Evolutionary conservation across 257 asterid genomes (phyloP).

Genomic region (Echites panduratus): DNA sequence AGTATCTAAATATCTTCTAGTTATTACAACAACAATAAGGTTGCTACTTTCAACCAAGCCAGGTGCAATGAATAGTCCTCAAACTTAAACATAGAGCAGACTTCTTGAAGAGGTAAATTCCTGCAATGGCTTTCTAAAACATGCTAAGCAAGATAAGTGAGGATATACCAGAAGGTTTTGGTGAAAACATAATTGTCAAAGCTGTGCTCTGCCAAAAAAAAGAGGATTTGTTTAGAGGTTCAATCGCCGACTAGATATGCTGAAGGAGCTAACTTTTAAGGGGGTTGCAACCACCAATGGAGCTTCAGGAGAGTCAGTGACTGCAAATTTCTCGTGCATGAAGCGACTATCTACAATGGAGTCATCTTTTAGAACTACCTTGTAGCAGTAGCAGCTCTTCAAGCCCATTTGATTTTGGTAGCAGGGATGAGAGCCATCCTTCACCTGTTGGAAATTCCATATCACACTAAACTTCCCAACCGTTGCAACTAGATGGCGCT

Average conservation of each 20-base stretch:
- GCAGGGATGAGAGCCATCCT: conserved; percentile 83
- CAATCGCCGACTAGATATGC: conserved; percentile 74
- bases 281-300: conserved; percentile 63
- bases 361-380: conserved; percentile 39
- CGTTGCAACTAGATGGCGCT: conserved; percentile 91
- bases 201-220: conserved; percentile 14
- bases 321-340: conserved; percentile 95
- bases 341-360: conserved; percentile 52
- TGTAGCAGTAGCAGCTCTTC: conserved; percentile 78
- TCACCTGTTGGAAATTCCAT: conserved; percentile 95
- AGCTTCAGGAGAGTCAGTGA: conserved; percentile 49
- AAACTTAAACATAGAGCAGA: conserved; percentile 7
- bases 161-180: conserved; percentile 5
- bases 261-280: conserved; percentile 87
- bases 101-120: conserved; percentile 3
- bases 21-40: conserved; percentile 33
- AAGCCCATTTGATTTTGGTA: conserved; percentile 54
- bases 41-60: conserved; percentile 23
- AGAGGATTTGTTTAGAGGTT: conserved; percentile 24
- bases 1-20: not conserved
- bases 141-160: conserved; percentile 11
- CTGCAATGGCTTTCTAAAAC: conserved; percentile 10
- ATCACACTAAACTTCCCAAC: conserved; percentile 97
- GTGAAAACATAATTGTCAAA: not conserved
- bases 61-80: conserved; percentile 5